phyloP scores from a whole-genome alignment of 1,284 basidiomycete species.

The Anthracocystis setariae region DNA sequence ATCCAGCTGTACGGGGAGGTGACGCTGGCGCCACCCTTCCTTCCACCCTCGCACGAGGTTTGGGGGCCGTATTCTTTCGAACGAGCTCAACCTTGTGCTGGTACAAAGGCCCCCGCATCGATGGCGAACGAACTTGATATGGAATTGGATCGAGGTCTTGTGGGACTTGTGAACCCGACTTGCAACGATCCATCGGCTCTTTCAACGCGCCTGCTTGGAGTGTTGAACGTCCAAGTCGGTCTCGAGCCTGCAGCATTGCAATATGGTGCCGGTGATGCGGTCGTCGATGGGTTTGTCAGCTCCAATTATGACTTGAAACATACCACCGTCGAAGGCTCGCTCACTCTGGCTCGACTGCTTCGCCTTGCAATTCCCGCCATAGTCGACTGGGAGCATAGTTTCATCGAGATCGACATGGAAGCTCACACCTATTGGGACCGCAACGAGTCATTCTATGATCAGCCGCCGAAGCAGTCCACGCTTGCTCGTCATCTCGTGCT shows the following conservation, averaged over 20 bases:
- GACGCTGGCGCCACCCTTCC: slow-evolving; percentile 29
- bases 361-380: slow-evolving; percentile 28
- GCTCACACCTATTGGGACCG: slow-evolving; percentile 41
- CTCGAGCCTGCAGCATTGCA: slow-evolving; percentile 41
- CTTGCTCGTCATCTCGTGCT: slow-evolving; percentile 35
- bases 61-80: slow-evolving; percentile 17
- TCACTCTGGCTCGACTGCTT: slow-evolving; percentile 26
- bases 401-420: slow-evolving; percentile 26
- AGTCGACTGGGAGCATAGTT: slow-evolving; percentile 39
- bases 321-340: slow-evolving; percentile 20
- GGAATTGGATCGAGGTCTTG: neutral
- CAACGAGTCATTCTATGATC: slow-evolving; percentile 37
- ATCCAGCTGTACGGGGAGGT: slow-evolving; percentile 47
- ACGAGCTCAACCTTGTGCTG: neutral
- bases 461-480: slow-evolving; percentile 33
- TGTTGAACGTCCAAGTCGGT: slow-evolving; percentile 34
- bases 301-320: slow-evolving; percentile 29
- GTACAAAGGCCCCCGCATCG: neutral
- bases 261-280: slow-evolving; percentile 25
- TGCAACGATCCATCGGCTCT: neutral
- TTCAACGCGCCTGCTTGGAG: slow-evolving; percentile 30
- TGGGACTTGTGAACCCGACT: neutral
- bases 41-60: slow-evolving; percentile 28
- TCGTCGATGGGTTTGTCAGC: slow-evolving; percentile 42
- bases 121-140: too few relatives aligned